These are phyloP conservation scores for Venturia asperata DNA, from an alignment of 2,329 filamentous ascomycete genomes.

Conservation along the genomic window DNA sequence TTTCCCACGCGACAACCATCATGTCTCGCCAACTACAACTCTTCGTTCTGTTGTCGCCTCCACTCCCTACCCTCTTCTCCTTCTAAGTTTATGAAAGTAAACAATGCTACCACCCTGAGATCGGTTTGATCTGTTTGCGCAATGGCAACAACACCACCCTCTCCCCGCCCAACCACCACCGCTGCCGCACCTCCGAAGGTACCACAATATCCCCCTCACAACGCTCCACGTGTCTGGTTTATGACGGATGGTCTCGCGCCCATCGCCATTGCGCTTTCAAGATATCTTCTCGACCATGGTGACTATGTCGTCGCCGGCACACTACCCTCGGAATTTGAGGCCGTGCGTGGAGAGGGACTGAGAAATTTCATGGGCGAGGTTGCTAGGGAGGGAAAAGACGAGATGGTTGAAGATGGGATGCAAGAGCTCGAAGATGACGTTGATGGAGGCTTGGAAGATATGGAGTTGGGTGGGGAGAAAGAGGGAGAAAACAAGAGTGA, in stretches of 20 bases:
- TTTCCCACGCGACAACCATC: neutral
- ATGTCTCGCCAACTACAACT: neutral
- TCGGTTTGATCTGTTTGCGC: too few species aligned
- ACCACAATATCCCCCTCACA: constrained; percentile 51
- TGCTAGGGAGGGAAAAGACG: neutral
- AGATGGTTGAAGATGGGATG: constrained; percentile 37
- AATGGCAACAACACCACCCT: constrained; percentile 2
- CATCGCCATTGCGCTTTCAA: constrained; percentile 72
- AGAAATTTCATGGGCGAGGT: constrained; percentile 64
- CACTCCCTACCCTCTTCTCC: too few species aligned
- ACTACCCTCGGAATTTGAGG: constrained; percentile 67
- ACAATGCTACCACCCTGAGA: too few species aligned
- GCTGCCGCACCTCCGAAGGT: constrained; percentile 1
- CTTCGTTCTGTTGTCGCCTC: too few species aligned
- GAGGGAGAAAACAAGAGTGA: constrained; percentile 51
- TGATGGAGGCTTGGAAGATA: neutral
- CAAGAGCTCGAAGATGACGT: constrained; percentile 60
- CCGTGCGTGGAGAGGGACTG: constrained; percentile 63
- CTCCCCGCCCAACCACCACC: neutral
- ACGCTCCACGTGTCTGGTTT: constrained; percentile 80
- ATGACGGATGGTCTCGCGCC: constrained; percentile 81
- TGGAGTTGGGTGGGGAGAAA: constrained; percentile 28
- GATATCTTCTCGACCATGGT: constrained; percentile 78
- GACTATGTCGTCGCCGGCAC: constrained; percentile 85
- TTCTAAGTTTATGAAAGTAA: too few species aligned